Percentiles rank a stretch among this genome's conserved stretches.
Evolutionary conservation across 1,139 yeast species (phyloP).

Genomic region (Hanseniaspora uvarum): DNA sequence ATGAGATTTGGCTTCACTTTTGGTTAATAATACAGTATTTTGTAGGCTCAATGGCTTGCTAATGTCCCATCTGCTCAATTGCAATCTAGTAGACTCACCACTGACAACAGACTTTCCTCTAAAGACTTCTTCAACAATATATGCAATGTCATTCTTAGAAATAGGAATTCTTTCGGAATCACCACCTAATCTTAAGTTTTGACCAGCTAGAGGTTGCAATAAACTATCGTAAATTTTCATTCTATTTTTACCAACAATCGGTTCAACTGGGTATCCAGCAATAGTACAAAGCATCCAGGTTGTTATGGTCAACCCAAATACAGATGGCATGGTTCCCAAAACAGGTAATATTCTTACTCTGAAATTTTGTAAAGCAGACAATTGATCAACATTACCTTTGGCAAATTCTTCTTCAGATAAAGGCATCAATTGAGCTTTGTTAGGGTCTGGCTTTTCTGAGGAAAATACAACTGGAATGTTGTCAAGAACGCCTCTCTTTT

Average conservation of each 20-base stretch:
- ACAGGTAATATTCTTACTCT: conserved; percentile 91
- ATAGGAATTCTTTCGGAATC: conserved; percentile 64
- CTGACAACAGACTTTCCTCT: conserved; percentile 85
- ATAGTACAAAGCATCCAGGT: conserved; percentile 69
- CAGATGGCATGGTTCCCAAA: conserved; percentile 90
- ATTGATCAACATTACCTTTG: conserved; percentile 76
- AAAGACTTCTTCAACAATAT: conserved; percentile 82
- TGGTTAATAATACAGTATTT: conserved; percentile 77
- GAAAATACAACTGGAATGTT: conserved; percentile 86
- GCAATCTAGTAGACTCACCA: conserved; percentile 68
- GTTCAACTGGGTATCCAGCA: conserved; percentile 80
- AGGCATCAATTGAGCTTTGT: conserved; percentile 78
- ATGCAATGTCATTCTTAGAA: conserved; percentile 62
- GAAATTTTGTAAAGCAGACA: conserved; percentile 78
- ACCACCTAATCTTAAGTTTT: conserved; percentile 65
- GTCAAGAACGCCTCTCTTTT: conserved; percentile 60
- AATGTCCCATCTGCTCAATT: conserved; percentile 79
- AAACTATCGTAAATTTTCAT: conserved; percentile 74
- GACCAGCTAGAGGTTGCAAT: conserved; percentile 75
- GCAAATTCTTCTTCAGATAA: conserved; percentile 67
- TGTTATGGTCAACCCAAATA: conserved; percentile 84
- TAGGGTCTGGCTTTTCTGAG: conserved; percentile 91
- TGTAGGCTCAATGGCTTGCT: conserved; percentile 44
- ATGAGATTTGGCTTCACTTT: conserved; percentile 72
- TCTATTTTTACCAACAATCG: conserved; percentile 84